Base-by-base conservation (phyloP, 306 rosid genomes). In the Fagus sylvatica region DNA sequence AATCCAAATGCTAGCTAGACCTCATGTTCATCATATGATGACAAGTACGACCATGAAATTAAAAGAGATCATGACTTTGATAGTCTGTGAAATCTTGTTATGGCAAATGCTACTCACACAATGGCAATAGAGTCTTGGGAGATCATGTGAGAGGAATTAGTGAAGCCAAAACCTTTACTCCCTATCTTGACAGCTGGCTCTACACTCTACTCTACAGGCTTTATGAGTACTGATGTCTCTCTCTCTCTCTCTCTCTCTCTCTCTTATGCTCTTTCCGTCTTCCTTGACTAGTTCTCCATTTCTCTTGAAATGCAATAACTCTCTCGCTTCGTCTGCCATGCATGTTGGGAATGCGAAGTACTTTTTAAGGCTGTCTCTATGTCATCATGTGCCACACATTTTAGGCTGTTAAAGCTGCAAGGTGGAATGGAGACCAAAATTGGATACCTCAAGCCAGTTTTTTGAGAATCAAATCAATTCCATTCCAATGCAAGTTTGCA, bases 111-210 rank as follows among this genome's bases (percentile, higher is more conserved):
- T 2, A 10, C 13, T 46, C 51, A 46, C 4, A 46, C 28, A 22
- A 22, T 22, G 28, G 28, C 28, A 22, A 22, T 22, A 46, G 9
- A 46, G 51, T 3, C 51, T 10, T 46, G 51, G 51, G 15, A 10
- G 51, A 16, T 41, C 73, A 82, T 69, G 85, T 82, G 79, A 73
- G 53, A 3, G 51, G 6, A 69, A 48, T 41, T 46, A 51, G 60
- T 76, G 73, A 70, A 53, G 30, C 15, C 73, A 61, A 53, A 61
- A 53, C 56, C 32, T 74, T 41, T 68, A 79, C 69, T 46, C 61
- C 79, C 69, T 10, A 78, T 74, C 69, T 49, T 0, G 48, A 48
- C 82, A 77, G 82, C 82, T 82, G 82, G 46, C 39, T 57, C 69
- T 74, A 75, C 76, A 73, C 9, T 1, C 37, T 33, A 73, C 68